phyloP scores from a whole-genome alignment of 78 protist species.

The Polysphondylium violaceum region DNA sequence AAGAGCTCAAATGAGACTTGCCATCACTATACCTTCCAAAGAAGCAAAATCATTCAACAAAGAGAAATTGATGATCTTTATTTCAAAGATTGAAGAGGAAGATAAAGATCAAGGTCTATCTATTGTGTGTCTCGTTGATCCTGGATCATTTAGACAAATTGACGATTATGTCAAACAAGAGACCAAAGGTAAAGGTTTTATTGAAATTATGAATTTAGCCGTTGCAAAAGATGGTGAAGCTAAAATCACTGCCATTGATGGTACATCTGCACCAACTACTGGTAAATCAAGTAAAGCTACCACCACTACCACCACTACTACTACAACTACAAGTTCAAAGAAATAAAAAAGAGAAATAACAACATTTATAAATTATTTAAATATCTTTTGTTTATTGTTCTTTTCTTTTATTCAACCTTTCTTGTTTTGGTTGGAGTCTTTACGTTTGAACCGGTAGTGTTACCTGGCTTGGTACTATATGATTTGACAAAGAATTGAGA shows the following conservation, averaged over 20 bases:
- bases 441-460: neutral
- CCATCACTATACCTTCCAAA: conserved; percentile 36
- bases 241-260: neutral
- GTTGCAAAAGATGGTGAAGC: conserved; percentile 83
- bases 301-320: neutral
- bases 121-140: conserved; percentile 69
- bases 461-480: conserved; percentile 7
- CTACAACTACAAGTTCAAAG: conserved; percentile 14
- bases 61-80: conserved; percentile 21
- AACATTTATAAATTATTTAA: too few relatives aligned
- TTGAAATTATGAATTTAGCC: conserved; percentile 77
- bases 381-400: neutral
- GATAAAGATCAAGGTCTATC: conserved; percentile 55
- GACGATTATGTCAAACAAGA: conserved; percentile 61
- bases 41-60: conserved; percentile 49
- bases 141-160: conserved; percentile 69
- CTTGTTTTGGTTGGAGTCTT: neutral
- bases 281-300: neutral
- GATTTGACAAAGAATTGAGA: conserved; percentile 49
- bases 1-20: conserved; percentile 91
- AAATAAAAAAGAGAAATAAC: neutral
- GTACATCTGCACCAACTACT: neutral
- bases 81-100: conserved; percentile 66
- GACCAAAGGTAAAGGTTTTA: conserved; percentile 70
- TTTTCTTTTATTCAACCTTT: conserved; percentile 17